Conservation (phyloP, 768 basidiomycete species). For the Polyporus arcularius region DNA sequence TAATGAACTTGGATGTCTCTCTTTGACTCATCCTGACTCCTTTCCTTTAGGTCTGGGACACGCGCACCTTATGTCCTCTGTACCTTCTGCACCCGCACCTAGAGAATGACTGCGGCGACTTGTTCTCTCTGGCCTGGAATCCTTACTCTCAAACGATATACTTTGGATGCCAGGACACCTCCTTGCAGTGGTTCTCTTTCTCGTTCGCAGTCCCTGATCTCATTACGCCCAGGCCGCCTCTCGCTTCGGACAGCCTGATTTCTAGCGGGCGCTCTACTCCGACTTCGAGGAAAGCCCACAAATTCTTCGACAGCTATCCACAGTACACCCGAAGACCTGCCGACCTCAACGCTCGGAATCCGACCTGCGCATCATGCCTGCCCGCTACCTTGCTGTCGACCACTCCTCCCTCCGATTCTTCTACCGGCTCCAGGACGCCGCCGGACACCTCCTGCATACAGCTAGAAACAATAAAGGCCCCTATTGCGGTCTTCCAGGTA, state of each 20-base stretch:
- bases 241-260: conserved; percentile 14
- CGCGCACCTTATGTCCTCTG: conserved; percentile 60
- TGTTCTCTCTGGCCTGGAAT: conserved; percentile 85
- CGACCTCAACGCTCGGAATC: conserved; percentile 67
- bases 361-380: conserved; percentile 28
- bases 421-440: conserved; percentile 10
- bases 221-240: conserved; percentile 2
- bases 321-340: conserved; percentile 67
- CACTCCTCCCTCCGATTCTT: conserved; percentile 5
- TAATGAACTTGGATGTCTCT: conserved; percentile 9
- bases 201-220: background rate
- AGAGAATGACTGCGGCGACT: conserved; percentile 81
- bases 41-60: conserved; percentile 76
- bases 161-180: conserved; percentile 91
- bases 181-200: conserved; percentile 86
- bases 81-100: conserved; percentile 78
- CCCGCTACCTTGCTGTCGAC: conserved; percentile 30
- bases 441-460: conserved; percentile 1
- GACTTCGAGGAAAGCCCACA: conserved; percentile 57
- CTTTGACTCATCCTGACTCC: conserved; percentile 2
- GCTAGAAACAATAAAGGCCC: conserved; percentile 13
- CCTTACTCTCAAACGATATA: conserved; percentile 69
- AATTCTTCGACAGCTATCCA: conserved; percentile 92
- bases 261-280: conserved; percentile 37
- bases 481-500: conserved; percentile 52